These are phyloP conservation scores for Glycine tomentella DNA, from an alignment of 306 rosid species.

Conservation along the genomic window DNA sequence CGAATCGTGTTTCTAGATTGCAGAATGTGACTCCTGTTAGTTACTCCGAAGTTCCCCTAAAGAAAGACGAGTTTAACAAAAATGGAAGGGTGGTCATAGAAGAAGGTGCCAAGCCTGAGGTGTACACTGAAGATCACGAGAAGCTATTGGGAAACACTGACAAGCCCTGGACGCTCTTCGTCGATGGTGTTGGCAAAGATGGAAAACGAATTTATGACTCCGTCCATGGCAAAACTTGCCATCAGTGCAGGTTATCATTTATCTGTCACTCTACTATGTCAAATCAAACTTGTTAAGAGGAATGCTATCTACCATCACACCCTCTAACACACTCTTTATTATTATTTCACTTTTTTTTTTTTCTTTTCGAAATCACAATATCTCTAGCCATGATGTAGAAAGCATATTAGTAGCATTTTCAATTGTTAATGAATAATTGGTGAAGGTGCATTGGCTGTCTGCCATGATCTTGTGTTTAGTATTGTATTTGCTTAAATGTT, in stretches of 20 bases:
- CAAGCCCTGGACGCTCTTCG: constrained; percentile 79
- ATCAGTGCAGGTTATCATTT: constrained; percentile 78
- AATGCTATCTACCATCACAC: too few relatives aligned
- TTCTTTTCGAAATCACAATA: too few relatives aligned
- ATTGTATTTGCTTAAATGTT: constrained; percentile 16
- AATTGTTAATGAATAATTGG: constrained; percentile 2
- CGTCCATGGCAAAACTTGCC: constrained; percentile 82
- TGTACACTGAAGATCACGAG: constrained; percentile 77
- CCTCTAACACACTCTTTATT: neutral
- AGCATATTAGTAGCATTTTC: neutral
- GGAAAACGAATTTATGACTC: constrained; percentile 84
- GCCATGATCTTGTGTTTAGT: constrained; percentile 22
- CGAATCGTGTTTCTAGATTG: constrained; percentile 55
- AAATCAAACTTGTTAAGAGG: neutral
- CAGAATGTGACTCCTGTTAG: constrained; percentile 71
- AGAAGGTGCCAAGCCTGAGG: constrained; percentile 67
- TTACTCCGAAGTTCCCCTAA: constrained; percentile 61
- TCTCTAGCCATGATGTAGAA: neutral
- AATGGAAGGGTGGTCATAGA: constrained; percentile 45
- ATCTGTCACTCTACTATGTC: neutral
- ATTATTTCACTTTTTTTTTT: neutral
- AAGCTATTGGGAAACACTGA: constrained; percentile 79
- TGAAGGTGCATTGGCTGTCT: constrained; percentile 37
- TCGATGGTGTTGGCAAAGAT: constrained; percentile 81
- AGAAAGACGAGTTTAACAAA: constrained; percentile 45